These are phyloP conservation scores for Panicum miliaceum DNA, from an alignment of 176 grass and related monocot genomes.

Conservation along the genomic window DNA sequence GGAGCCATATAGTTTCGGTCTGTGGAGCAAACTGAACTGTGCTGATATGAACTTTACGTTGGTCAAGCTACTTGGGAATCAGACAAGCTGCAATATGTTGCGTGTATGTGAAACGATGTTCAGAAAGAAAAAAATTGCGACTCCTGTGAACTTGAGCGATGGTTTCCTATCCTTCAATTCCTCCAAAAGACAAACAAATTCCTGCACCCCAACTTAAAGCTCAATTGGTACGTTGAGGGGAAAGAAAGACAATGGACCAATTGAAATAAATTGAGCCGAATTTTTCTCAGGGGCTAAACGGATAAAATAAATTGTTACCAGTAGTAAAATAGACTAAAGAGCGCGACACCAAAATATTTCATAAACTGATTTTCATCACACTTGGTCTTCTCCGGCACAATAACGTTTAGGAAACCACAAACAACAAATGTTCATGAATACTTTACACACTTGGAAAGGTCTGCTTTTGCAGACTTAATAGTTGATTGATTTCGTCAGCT, in stretches of 20 bases:
- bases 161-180: not conserved
- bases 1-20: too few relatives aligned
- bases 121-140: not conserved
- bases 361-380: conserved; percentile 21
- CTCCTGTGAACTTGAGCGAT: not conserved
- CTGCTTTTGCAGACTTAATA: conserved; percentile 43
- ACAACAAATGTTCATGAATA: conserved; percentile 16
- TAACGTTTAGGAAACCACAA: conserved; percentile 14
- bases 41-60: not conserved
- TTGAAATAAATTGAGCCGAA: too few relatives aligned
- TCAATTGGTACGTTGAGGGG: not conserved
- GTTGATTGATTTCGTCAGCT: not conserved
- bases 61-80: too few relatives aligned
- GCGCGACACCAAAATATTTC: not conserved
- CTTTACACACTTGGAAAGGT: conserved; percentile 10
- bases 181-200: not conserved
- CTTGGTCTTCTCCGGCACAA: not conserved
- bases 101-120: not conserved
- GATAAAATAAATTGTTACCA: too few relatives aligned
- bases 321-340: not conserved
- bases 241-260: too few relatives aligned
- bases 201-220: not conserved
- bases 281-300: too few relatives aligned
- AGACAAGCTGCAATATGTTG: not conserved
- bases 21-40: not conserved